A percentile compares a stretch with the other conserved stretches of the same genome.
These are phyloP conservation scores for Schizothecium vesticola DNA, from an alignment of 495 filamentous ascomycete species.

Conservation along the genomic window DNA sequence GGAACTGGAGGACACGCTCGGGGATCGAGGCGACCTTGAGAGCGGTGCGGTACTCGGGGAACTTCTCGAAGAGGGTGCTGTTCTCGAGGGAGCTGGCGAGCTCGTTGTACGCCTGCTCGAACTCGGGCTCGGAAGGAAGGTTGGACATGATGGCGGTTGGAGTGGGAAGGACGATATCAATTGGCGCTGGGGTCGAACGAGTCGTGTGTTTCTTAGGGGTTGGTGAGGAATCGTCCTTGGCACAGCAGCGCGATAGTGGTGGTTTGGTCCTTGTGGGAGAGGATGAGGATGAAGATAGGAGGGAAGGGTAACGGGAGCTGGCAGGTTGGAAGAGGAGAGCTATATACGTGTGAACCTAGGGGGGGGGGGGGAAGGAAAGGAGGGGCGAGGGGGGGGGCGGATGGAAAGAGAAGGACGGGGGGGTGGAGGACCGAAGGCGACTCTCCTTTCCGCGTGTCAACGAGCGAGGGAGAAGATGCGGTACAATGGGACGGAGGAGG, in stretches of 20 bases:
- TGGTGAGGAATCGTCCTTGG: background rate
- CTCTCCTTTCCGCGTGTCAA: background rate
- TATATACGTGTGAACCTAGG: background rate
- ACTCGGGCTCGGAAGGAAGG: slow-evolving; percentile 86
- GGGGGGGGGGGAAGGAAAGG: background rate
- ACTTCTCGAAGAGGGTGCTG: slow-evolving; percentile 85
- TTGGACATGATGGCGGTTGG: slow-evolving; percentile 62
- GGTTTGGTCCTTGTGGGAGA: background rate
- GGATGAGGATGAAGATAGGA: slow-evolving; percentile 5
- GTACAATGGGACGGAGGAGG: background rate
- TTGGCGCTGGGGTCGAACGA: background rate
- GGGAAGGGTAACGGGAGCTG: background rate
- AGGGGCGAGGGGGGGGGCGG: background rate
- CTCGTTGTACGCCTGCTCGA: slow-evolving; percentile 98
- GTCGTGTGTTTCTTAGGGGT: background rate
- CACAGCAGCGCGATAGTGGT: background rate
- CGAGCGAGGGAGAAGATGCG: background rate
- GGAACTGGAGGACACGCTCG: slow-evolving; percentile 95
- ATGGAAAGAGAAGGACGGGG: background rate
- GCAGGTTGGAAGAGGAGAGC: background rate
- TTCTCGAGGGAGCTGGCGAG: slow-evolving; percentile 90
- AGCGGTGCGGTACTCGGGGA: slow-evolving; percentile 90
- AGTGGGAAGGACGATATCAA: background rate
- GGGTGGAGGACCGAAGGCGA: background rate
- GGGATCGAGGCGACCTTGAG: slow-evolving; percentile 84